Percentiles rank a stretch among this genome's conserved stretches.
These are phyloP conservation scores for Kuraishia capsulata DNA, from an alignment of 805 yeast species.

Conservation along the genomic window DNA sequence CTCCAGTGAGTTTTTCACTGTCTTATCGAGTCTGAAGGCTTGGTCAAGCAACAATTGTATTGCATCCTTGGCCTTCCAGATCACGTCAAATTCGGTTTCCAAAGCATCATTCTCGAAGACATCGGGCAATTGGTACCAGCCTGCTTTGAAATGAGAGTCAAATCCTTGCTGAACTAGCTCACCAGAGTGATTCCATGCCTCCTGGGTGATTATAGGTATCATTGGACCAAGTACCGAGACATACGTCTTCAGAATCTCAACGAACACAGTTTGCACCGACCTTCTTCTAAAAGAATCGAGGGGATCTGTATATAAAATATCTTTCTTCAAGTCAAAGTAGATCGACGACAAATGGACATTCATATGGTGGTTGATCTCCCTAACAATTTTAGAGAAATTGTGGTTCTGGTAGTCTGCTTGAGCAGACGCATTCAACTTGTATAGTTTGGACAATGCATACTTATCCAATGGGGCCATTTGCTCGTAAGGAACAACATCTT, in stretches of 20 bases:
- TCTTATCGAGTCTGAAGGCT: constrained; percentile 42
- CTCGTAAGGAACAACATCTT: constrained; percentile 26
- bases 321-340: constrained; percentile 83
- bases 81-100: constrained; percentile 31
- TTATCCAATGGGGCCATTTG: constrained; percentile 43
- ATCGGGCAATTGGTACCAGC: constrained; percentile 30
- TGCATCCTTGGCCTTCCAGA: constrained; percentile 35
- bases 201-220: constrained; percentile 78
- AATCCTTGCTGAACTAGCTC: constrained; percentile 13
- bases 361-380: constrained; percentile 60
- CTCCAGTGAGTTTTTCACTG: constrained; percentile 53
- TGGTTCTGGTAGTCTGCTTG: constrained; percentile 39
- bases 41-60: constrained; percentile 45
- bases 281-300: constrained; percentile 38
- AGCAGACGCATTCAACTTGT: constrained; percentile 32
- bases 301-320: constrained; percentile 68
- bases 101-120: constrained; percentile 24
- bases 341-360: constrained; percentile 69
- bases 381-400: constrained; percentile 64
- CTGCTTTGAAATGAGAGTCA: constrained; percentile 37
- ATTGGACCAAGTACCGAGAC: constrained; percentile 71
- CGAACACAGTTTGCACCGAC: constrained; percentile 57
- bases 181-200: constrained; percentile 66
- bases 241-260: constrained; percentile 49
- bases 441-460: constrained; percentile 48